Evolutionary conservation across 2,329 filamentous ascomycete species (phyloP), one percentile per base, ranked within the genome.

Genomic region (Aureobasidium musti): DNA sequence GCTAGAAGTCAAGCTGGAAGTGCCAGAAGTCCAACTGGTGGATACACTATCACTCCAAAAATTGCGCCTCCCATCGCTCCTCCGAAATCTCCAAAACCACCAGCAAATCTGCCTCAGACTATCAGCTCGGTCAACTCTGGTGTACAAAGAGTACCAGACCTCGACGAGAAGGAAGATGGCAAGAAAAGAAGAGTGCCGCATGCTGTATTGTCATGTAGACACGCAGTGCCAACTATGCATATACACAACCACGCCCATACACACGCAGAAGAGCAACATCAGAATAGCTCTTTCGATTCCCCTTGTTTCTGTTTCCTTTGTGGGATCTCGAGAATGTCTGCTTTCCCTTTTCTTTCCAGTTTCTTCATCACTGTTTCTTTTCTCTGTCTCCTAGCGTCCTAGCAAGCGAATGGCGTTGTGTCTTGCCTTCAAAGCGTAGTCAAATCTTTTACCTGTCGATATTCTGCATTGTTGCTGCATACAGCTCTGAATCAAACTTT

Each of bases 191-290:
- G 69, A 84, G 86, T 13, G 89, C 89, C 71, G 87, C 86, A 67
- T 90, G 89, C 77, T 92, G 90, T 77, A 81, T 91, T 68, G 84
- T 93, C 71, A 92, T 92, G 90, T 92, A 82, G 86, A 70, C 47
- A 3, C 6, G 26, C 17, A 52, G 49, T 52, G 17, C 30, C 10
- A 26, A 45, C 10, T 21, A 39, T 63, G 59, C 59, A 60, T 53
- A 66, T 39, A 59, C 43, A 28, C 30, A 59, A 59, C 39, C 39
- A 45, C 39, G 19, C 26, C 39, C 54, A 45, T 33, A 43, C 8
- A 33, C 45, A 37, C 45, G 21, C 26, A 65, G 49, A 56, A 14
- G n/a, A 65, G 37, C 26, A 43, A 43, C 10, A 43, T 26, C 37
- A 21, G 13, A 11, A 37, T 17, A 39, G 50, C 47, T 53, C 63